These are phyloP conservation scores for Didymosphaeria variabile DNA, from an alignment of 2,329 filamentous ascomycete genomes.

Conservation along the genomic window DNA sequence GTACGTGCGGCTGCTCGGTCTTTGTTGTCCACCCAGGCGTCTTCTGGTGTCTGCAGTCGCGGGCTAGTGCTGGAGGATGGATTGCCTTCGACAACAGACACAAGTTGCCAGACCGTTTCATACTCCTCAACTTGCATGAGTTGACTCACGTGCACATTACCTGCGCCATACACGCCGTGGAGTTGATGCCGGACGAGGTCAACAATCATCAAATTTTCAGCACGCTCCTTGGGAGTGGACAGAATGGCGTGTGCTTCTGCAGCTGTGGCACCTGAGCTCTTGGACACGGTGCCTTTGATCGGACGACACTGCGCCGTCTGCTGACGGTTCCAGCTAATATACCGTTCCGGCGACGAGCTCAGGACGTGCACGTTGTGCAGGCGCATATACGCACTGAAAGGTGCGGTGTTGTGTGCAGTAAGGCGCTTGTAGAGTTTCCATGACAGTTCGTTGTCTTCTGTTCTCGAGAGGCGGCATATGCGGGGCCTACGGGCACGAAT, in stretches of 20 bases:
- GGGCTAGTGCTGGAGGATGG: constrained; percentile 26
- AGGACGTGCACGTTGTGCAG: constrained; percentile 72
- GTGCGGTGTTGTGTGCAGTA: constrained; percentile 76
- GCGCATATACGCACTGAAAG: constrained; percentile 83
- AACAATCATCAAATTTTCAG: constrained; percentile 98
- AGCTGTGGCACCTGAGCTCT: constrained; percentile 73
- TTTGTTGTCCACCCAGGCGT: constrained; percentile 42
- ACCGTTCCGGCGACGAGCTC: constrained; percentile 88
- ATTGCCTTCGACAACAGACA: constrained; percentile 81
- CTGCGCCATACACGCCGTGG: constrained; percentile 81
- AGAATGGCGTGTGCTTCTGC: constrained; percentile 76
- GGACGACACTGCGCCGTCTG: constrained; percentile 82
- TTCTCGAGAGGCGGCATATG: constrained; percentile 38
- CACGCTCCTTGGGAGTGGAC: constrained; percentile 85
- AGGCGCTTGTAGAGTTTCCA: constrained; percentile 80
- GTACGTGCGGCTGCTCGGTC: constrained; percentile 28
- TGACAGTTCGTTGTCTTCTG: constrained; percentile 45
- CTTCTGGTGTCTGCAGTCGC: constrained; percentile 39
- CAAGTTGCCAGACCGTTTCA: constrained; percentile 88
- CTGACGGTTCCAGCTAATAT: constrained; percentile 72
- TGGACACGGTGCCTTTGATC: constrained; percentile 96
- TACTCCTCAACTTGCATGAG: constrained; percentile 91
- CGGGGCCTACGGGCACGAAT: constrained; percentile 55
- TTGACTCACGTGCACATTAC: constrained; percentile 76
- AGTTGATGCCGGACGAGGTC: constrained; percentile 95